Evolutionary conservation across 352 stramenopile genomes (phyloP), one percentile per base, ranked within the genome.

Genomic region (Globisporangium cystogenes): DNA sequence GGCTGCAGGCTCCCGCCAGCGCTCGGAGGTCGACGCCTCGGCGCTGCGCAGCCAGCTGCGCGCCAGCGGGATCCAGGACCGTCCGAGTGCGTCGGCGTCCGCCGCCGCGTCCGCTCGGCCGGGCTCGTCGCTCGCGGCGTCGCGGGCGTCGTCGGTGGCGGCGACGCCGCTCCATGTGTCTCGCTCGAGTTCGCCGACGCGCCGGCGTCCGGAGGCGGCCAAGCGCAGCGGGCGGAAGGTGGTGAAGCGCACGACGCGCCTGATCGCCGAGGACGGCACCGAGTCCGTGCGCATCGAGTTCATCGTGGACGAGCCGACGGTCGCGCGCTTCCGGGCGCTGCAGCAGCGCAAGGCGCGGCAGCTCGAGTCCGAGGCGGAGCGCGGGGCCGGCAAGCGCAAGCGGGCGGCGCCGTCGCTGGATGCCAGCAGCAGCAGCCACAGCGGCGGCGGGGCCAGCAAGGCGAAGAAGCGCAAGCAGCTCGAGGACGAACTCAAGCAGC

Each of bases 401-500:
- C 75, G 81, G 14, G 82, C 87, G 74, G 41, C 87, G 26, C 76
- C 71, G 18, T 72, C 87, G 41, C 37, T 24, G 7, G 21, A 26
- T n/a, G 36, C 6, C 18, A 53, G 33, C 60, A 18, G 20, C 57
- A 65, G 20, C 57, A 64, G 3, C 33, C 5, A 3, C 33, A 18
- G 63, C 33, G 10, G 29, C 29, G 29, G 64, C 36, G 65, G 73
- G 29, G 51, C 86, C 5, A 74, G 88, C 54, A 87, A 87, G 48
- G 80, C 80, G 2, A 90, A 90, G 67, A 76, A 80, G 39, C 80
- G 80, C 50, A 90, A 91, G 40, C 81, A 93, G 48, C 58, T 93
- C 21, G 73, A 90, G 57, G 83, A 91, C 44, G 83, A 93, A 53
- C 53, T 93, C 18, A 93, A 91, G 58, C 78, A 90, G 51, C 59